phyloP scores from a whole-genome alignment of 2,329 filamentous ascomycete genomes.

The Alternaria rosae region DNA sequence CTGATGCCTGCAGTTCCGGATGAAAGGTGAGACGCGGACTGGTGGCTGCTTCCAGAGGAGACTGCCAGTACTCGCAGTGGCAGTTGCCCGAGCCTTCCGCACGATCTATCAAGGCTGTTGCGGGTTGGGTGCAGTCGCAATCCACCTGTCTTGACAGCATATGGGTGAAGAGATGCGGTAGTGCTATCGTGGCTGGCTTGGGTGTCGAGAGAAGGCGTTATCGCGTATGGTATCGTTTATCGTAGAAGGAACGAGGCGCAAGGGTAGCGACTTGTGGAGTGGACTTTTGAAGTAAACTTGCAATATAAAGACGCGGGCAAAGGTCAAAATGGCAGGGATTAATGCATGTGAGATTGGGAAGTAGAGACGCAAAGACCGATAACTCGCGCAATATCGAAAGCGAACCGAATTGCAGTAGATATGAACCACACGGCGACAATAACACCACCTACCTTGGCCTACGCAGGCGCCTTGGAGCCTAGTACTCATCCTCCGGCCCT shows the following conservation, averaged over 20 bases:
- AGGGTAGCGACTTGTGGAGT: too few species aligned
- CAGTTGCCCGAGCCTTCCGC: neutral
- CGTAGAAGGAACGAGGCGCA: neutral
- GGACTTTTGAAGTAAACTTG: too few species aligned
- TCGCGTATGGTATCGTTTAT: neutral
- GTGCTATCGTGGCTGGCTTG: neutral
- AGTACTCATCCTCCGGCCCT: neutral
- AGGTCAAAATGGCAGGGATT: neutral
- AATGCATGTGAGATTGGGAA: neutral
- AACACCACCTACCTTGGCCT: neutral
- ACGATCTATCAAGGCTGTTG: neutral
- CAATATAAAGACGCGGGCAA: neutral
- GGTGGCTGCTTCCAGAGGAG: neutral
- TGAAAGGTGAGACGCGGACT: neutral
- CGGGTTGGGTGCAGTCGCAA: neutral
- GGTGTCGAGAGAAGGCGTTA: neutral
- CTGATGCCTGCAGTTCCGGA: neutral
- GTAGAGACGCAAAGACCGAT: too few species aligned
- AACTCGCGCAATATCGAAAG: neutral
- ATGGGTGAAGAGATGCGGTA: neutral
- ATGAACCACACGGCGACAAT: neutral
- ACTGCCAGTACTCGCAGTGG: neutral
- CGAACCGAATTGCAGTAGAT: neutral
- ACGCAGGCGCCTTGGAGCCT: neutral
- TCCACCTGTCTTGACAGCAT: neutral